Evolutionary conservation across 768 basidiomycete genomes (phyloP), one percentile per base, ranked within the genome.

Genomic region (Calvatia gigantea): DNA sequence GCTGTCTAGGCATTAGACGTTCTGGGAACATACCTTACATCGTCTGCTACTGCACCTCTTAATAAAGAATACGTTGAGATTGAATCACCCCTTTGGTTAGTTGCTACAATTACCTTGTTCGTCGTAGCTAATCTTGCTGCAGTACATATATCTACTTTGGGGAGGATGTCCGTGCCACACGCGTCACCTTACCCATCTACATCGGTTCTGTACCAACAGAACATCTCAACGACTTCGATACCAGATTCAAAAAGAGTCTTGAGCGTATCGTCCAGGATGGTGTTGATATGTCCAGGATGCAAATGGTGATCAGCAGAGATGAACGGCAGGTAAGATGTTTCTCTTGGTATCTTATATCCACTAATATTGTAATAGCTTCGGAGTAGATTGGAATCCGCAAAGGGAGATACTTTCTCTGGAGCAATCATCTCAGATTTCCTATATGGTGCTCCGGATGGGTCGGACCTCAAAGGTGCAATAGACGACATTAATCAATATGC

Each of bases 61-160:
- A 91, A 87, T 64, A 97, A 95, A 70, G 91, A 94, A 69, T 97
- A 89, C 59, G 79, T 98, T 38, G 97, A 99, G 70, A 89, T 87
- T 49, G 86, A 94, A 60, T 84, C 86, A 45, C 97, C 97, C 0
- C 78, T 91, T 48, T 97, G 94, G 92, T 91, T 61, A 38, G 79
- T 65, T 17, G 28, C 41, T 31, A 0, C 28, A 12, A 2, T 5
- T 11, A 11, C 25, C 19, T 27, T 46, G 11, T 25, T 50, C 2
- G 50, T 44, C 8, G 17, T 11, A 35, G 4, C 43, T 57, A 39
- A 17, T 49, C 21, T 35, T 14, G 42, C 11, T 53, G 21, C 60
- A 92, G 91, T 71, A 87, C 90, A 8, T 90, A 88, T 58, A 89
- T 99, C 64, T 89, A 87, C 63, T 90, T 98, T 62, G 81, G 82